These are phyloP conservation scores for Chrysoporthe puriensis DNA, from an alignment of 2,329 filamentous ascomycete genomes.

Conservation along the genomic window DNA sequence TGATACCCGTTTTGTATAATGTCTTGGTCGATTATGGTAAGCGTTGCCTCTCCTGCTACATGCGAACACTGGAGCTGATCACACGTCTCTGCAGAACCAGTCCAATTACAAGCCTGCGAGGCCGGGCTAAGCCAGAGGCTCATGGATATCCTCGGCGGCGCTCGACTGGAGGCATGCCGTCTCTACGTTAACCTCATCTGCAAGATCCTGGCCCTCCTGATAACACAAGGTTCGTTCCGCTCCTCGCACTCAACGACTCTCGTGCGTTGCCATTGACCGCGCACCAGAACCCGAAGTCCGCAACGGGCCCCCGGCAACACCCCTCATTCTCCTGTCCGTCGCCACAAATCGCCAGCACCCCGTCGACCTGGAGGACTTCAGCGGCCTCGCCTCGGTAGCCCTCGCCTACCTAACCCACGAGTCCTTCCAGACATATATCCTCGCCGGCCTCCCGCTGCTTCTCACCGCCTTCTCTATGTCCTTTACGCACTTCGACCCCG, in stretches of 20 bases:
- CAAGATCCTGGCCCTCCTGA: conserved; percentile 60
- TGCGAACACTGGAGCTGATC: conserved; percentile 27
- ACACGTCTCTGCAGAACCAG: conserved; percentile 50
- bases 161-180: conserved; percentile 45
- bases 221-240: conserved; percentile 48
- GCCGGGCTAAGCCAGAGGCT: conserved; percentile 54
- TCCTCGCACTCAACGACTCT: background rate
- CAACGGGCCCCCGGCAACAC: conserved; percentile 50
- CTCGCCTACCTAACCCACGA: conserved; percentile 60
- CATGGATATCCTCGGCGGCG: conserved; percentile 52
- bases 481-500: conserved; percentile 46
- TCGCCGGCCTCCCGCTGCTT: conserved; percentile 49
- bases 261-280: conserved; percentile 23
- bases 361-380: conserved; percentile 58
- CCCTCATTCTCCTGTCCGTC: conserved; percentile 53
- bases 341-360: conserved; percentile 46
- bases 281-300: conserved; percentile 49
- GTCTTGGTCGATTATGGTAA: conserved; percentile 66
- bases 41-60: conserved; percentile 24
- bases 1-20: conserved; percentile 65
- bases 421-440: conserved; percentile 52
- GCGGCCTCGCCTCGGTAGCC: conserved; percentile 54
- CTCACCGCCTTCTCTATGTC: conserved; percentile 53
- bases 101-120: conserved; percentile 59
- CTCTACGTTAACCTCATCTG: conserved; percentile 56